phyloP scores from a whole-genome alignment of 768 basidiomycete species.

The Cyclocybe cylindracea region DNA sequence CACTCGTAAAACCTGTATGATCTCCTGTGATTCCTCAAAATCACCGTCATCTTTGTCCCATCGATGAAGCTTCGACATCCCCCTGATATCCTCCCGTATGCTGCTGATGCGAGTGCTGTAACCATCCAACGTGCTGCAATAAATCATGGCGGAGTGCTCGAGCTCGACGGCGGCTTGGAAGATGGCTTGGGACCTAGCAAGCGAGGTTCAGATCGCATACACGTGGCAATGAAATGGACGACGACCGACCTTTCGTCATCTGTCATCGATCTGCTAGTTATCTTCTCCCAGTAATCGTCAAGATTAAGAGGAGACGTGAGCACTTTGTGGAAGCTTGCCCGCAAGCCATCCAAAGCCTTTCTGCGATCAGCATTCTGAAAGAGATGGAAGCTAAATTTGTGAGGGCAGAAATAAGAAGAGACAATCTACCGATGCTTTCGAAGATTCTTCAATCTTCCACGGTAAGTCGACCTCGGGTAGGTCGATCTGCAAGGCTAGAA shows the following conservation, averaged over 20 bases:
- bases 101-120: conserved; percentile 40
- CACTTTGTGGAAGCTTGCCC: conserved; percentile 36
- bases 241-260: conserved; percentile 12
- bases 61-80: conserved; percentile 23
- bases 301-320: conserved; percentile 24
- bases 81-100: conserved; percentile 35
- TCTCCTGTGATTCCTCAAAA: conserved; percentile 40
- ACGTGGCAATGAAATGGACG: neutral
- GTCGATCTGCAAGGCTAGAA: neutral
- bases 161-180: conserved; percentile 42
- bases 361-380: conserved; percentile 36
- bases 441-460: conserved; percentile 24
- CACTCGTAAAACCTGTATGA: conserved; percentile 30
- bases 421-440: conserved; percentile 18
- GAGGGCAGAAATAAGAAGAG: neutral
- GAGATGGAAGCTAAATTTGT: neutral
- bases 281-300: conserved; percentile 19
- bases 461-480: conserved; percentile 18
- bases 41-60: conserved; percentile 28
- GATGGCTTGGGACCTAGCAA: conserved; percentile 40
- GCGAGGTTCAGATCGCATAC: neutral
- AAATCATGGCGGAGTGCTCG: conserved; percentile 47
- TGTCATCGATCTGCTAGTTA: conserved; percentile 2
- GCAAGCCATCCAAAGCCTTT: conserved; percentile 37
- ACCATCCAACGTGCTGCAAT: conserved; percentile 52